Evolutionary conservation across 768 basidiomycete genomes (phyloP).

Genomic region (Ephemerocybe angulata): DNA sequence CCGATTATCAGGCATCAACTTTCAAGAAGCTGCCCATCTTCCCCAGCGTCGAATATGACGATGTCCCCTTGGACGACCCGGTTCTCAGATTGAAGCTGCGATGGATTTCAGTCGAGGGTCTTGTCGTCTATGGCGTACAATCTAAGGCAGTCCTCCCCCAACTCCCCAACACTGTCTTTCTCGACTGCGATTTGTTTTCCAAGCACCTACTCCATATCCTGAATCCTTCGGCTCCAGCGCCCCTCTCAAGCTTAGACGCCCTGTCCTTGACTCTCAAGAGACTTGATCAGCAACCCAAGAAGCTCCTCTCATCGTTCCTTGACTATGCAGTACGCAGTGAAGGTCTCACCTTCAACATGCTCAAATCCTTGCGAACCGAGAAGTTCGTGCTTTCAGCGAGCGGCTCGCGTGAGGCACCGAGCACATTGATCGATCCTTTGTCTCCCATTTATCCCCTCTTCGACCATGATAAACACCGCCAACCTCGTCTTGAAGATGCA

Average conservation of each 20-base stretch:
- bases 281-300: not conserved
- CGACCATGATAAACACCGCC: conserved; percentile 8
- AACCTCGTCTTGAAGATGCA: conserved; percentile 10
- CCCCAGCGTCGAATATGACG: conserved; percentile 21
- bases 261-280: not conserved
- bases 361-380: conserved; percentile 20
- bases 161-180: not conserved
- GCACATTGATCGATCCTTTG: conserved; percentile 28
- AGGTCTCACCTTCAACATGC: conserved; percentile 23
- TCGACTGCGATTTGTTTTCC: not conserved
- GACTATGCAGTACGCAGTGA: conserved; percentile 15
- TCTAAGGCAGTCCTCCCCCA: not conserved
- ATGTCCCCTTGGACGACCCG: not conserved
- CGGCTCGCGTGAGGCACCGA: conserved; percentile 19
- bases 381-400: conserved; percentile 26
- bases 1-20: conserved; percentile 2
- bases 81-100: too few species aligned
- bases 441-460: conserved; percentile 28
- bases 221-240: not conserved
- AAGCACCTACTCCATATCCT: not conserved
- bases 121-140: not conserved
- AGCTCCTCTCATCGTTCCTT: conserved; percentile 1
- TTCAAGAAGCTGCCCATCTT: conserved; percentile 23
- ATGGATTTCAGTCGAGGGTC: not conserved
- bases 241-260: not conserved